A percentile compares a stretch with the other conserved stretches of the same genome.
phyloP scores from a whole-genome alignment of 2,329 filamentous ascomycete genomes.

The Trichoderma gracile region DNA sequence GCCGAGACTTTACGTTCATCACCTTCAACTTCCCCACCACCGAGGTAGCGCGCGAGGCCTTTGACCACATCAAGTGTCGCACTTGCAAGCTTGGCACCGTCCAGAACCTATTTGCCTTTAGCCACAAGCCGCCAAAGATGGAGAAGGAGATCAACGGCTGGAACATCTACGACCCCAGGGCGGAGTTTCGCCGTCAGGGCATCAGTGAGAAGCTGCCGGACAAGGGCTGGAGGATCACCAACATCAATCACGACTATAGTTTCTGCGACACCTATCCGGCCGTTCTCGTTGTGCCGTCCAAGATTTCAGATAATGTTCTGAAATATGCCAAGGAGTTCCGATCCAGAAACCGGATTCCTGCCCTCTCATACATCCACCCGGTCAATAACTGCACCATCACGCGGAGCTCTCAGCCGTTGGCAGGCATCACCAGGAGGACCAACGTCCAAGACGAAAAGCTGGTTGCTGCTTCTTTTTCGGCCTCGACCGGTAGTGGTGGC shows the following conservation, averaged over 20 bases:
- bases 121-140: constrained; percentile 70
- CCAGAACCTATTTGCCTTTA: constrained; percentile 89
- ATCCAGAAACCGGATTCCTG: constrained; percentile 84
- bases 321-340: constrained; percentile 91
- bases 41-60: constrained; percentile 75
- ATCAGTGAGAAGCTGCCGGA: constrained; percentile 78
- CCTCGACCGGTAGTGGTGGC: constrained; percentile 34
- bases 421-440: constrained; percentile 81
- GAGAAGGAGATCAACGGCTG: constrained; percentile 79
- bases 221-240: constrained; percentile 84
- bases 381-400: constrained; percentile 97
- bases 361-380: constrained; percentile 90
- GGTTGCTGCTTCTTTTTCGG: constrained; percentile 82
- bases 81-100: constrained; percentile 81
- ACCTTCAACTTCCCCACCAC: constrained; percentile 84
- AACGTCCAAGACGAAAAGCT: constrained; percentile 96
- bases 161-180: constrained; percentile 79
- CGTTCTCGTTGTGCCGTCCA: constrained; percentile 78
- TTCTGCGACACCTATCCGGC: constrained; percentile 94
- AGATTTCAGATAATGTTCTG: constrained; percentile 94
- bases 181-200: constrained; percentile 85
- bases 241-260: constrained; percentile 84
- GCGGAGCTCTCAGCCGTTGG: constrained; percentile 86
- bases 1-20: constrained; percentile 91
- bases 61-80: constrained; percentile 77